Percentiles rank a stretch among this genome's conserved stretches.
Conservation (phyloP, 2,329 filamentous ascomycete species). For the Diaporthe sp. region DNA sequence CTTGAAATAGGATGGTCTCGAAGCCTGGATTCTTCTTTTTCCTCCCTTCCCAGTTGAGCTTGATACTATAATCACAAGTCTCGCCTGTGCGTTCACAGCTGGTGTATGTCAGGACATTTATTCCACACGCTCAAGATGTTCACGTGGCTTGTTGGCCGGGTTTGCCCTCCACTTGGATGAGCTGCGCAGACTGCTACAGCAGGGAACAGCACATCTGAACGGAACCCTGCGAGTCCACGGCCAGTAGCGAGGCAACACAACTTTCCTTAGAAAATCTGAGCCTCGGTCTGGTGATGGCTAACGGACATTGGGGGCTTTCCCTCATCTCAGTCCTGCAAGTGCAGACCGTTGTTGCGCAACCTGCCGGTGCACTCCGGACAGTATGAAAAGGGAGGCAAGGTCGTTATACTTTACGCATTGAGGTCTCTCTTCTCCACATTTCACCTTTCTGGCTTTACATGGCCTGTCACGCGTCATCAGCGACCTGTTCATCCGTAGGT, state of each 20-base stretch:
- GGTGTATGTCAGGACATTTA: conserved; percentile 13
- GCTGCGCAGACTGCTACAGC: background rate
- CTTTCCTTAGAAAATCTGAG: background rate
- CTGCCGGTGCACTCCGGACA: background rate
- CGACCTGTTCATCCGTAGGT: background rate
- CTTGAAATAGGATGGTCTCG: conserved; percentile 46
- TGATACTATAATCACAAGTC: conserved; percentile 83
- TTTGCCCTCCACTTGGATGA: conserved; percentile 31
- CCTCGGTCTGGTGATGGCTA: background rate
- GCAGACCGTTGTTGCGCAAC: background rate
- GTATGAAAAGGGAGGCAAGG: conserved; percentile 36
- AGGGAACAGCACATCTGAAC: background rate
- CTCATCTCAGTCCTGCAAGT: background rate
- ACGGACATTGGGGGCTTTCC: background rate
- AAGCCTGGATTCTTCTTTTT: conserved; percentile 67
- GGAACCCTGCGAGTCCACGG: background rate
- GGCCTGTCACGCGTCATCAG: conserved; percentile 64
- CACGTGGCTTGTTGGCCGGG: background rate
- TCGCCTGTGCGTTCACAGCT: conserved; percentile 78
- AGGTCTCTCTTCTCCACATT: conserved; percentile 85
- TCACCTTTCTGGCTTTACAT: conserved; percentile 79
- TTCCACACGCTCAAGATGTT: background rate
- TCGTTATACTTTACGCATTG: conserved; percentile 71
- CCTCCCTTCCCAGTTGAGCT: conserved; percentile 84
- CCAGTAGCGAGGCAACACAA: background rate